Conservation (phyloP, 108 stramenopile species). For the Skeletonema grethae region DNA sequence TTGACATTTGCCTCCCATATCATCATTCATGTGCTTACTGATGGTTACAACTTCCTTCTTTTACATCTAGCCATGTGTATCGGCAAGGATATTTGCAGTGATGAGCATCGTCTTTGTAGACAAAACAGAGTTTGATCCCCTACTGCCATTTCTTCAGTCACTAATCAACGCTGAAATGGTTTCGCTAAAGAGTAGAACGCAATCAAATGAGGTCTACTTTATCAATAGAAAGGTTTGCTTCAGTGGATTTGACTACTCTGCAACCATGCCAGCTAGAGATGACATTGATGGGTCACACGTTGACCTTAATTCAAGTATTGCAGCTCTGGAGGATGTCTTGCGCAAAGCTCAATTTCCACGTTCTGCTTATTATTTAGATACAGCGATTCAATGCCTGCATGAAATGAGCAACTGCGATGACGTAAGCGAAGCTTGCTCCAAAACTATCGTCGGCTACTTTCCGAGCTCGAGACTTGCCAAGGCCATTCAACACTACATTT, state of each 20-base stretch:
- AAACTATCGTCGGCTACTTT: slow-evolving; percentile 41
- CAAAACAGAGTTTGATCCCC: slow-evolving; percentile 20
- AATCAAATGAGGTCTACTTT: slow-evolving; percentile 33
- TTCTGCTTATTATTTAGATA: slow-evolving; percentile 17
- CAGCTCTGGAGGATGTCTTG: slow-evolving; percentile 32
- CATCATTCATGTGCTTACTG: background rate
- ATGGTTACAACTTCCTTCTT: background rate
- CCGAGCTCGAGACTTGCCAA: slow-evolving; percentile 35
- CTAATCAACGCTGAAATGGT: slow-evolving; percentile 48
- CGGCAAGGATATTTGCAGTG: slow-evolving; percentile 49
- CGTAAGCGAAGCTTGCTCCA: slow-evolving; percentile 27
- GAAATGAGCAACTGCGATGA: slow-evolving; percentile 18
- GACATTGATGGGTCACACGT: slow-evolving; percentile 33
- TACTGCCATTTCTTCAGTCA: slow-evolving; percentile 30
- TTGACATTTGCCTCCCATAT: background rate
- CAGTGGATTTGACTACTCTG: slow-evolving; percentile 50
- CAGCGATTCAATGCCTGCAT: slow-evolving; percentile 37
- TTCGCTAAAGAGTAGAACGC: slow-evolving; percentile 32
- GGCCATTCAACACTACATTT: slow-evolving; percentile 28
- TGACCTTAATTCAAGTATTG: slow-evolving; percentile 37
- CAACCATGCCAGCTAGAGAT: slow-evolving; percentile 49
- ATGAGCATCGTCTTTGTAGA: slow-evolving; percentile 33
- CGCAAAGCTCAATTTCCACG: slow-evolving; percentile 20
- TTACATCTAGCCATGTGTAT: slow-evolving; percentile 33
- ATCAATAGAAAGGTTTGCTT: slow-evolving; percentile 48